A percentile compares a stretch with the other conserved stretches of the same genome.
These are phyloP conservation scores for Gomphus bonarii DNA, from an alignment of 1,284 basidiomycete species.

Conservation along the genomic window DNA sequence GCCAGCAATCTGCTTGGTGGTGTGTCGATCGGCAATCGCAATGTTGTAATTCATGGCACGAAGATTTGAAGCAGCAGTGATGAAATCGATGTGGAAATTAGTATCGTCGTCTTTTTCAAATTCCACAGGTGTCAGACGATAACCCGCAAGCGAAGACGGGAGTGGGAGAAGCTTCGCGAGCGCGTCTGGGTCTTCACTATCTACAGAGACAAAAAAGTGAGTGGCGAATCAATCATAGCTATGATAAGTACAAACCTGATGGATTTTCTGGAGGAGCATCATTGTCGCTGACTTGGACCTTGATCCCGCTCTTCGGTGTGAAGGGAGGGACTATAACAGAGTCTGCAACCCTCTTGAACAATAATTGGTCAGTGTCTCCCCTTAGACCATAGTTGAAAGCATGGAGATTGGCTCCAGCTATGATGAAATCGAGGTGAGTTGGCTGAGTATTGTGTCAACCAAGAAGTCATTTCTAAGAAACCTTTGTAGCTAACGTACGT, in stretches of 20 bases:
- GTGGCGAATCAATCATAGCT: constrained; percentile 2
- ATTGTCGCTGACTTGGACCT: constrained; percentile 92
- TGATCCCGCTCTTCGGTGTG: constrained; percentile 84
- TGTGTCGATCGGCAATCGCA: constrained; percentile 79
- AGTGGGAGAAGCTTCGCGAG: constrained; percentile 67
- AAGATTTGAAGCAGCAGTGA: constrained; percentile 96
- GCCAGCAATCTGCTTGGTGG: constrained; percentile 97
- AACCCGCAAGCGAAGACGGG: constrained; percentile 87
- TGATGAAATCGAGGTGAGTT: constrained; percentile 83
- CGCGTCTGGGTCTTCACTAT: constrained; percentile 44
- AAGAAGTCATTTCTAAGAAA: neutral
- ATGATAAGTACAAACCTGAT: constrained; percentile 11
- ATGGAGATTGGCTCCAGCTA: constrained; percentile 92
- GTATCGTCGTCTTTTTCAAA: constrained; percentile 99
- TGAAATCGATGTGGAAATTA: constrained; percentile 99
- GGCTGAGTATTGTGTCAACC: constrained; percentile 36
- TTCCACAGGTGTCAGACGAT: constrained; percentile 89
- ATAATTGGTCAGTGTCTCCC: constrained; percentile 71
- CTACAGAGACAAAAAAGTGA: constrained; percentile 19
- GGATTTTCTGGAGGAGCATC: constrained; percentile 63
- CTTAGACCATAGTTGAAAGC: constrained; percentile 98
- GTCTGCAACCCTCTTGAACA: constrained; percentile 82
- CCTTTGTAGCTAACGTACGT: constrained; percentile 44
- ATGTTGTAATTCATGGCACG: constrained; percentile 96
- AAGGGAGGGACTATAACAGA: constrained; percentile 91